phyloP scores from a whole-genome alignment of 163 green algal genomes.

The Picocystis sp. region DNA sequence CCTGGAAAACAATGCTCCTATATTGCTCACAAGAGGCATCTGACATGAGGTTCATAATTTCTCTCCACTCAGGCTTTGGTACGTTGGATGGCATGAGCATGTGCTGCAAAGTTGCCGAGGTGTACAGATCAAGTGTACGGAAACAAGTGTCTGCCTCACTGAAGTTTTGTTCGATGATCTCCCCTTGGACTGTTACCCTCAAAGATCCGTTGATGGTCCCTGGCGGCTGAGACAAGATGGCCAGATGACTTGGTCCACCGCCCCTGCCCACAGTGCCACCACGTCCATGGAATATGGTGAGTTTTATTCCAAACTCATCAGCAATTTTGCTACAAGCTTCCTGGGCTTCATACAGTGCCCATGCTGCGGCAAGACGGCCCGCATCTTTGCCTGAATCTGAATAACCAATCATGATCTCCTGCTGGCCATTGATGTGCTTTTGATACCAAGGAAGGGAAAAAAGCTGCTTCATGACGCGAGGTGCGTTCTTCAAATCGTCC shows the following conservation, averaged over 20 bases:
- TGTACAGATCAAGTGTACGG: conserved; percentile 70
- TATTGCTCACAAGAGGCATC: conserved; percentile 41
- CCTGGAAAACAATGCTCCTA: conserved; percentile 50
- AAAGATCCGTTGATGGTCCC: conserved; percentile 69
- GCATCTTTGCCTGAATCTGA: conserved; percentile 85
- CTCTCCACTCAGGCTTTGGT: conserved; percentile 37
- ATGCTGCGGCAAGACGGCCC: conserved; percentile 63
- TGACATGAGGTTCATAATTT: conserved; percentile 54
- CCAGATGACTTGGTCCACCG: conserved; percentile 70
- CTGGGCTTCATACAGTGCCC: conserved; percentile 70
- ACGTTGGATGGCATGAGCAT: conserved; percentile 36
- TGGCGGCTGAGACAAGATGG: conserved; percentile 65
- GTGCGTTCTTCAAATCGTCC: conserved; percentile 64
- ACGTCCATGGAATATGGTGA: conserved; percentile 84
- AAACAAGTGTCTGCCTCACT: conserved; percentile 26
- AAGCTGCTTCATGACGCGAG: conserved; percentile 53
- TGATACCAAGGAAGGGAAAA: conserved; percentile 59
- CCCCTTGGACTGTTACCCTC: conserved; percentile 75
- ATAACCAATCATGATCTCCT: conserved; percentile 97
- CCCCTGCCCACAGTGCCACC: conserved; percentile 74
- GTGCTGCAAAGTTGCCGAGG: conserved; percentile 71
- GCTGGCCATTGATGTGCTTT: conserved; percentile 44
- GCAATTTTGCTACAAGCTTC: conserved; percentile 2
- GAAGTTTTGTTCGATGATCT: conserved; percentile 9
- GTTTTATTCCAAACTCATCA: conserved; percentile 32